Evolutionary conservation across 176 grass and related monocot genomes (phyloP), one percentile per base, ranked within the genome.

Genomic region (Puccinellia tenuiflora): DNA sequence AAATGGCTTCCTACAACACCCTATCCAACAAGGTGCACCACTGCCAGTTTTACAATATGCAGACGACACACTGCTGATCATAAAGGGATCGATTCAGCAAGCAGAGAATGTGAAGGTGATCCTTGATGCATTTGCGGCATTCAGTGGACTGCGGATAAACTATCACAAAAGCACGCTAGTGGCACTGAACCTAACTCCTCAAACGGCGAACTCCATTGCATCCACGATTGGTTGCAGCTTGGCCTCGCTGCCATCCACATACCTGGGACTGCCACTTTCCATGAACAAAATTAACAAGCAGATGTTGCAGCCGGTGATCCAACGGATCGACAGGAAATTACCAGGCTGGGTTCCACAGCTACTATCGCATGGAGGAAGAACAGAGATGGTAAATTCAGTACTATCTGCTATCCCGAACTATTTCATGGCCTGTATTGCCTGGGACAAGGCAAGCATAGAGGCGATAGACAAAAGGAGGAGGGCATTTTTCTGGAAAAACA

Each of bases 51-150:
- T 52, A 5, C 50, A 52, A 2, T 21, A 52, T 1, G 50, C 50
- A 1, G 50, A 52, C 17, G 50, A 21, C 50, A 52, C 50, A 21
- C 5, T 52, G 17, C 50, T 52, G 1, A 20, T 52, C 6, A 3
- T 52, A 0, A 1, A 52, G 0, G 50, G 50, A 0, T 21, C 50
- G 0, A 2, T 0, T 0, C 3, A 52, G 5, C 17, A 46, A 1
- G 45, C 45, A 4, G 0, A 4, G 0, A 0, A 15, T 15, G 45
- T 5, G 0, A 14, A 1, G 4, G 4, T 4, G 3, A 14, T 46
- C 3, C 11, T 46, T 0, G 18, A 54, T 0, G 52, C 52, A 1
- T 54, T 54, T 4, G 1, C 52, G 0, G 5, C 0, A 0, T 54
- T 54, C 20, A n/a, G 2, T 2, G 52, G 52, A 0, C 7, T 54